Evolutionary conservation across 2,329 filamentous ascomycete genomes (phyloP), one percentile per base, ranked within the genome.

Genomic region (Geosmithia putterillii): DNA sequence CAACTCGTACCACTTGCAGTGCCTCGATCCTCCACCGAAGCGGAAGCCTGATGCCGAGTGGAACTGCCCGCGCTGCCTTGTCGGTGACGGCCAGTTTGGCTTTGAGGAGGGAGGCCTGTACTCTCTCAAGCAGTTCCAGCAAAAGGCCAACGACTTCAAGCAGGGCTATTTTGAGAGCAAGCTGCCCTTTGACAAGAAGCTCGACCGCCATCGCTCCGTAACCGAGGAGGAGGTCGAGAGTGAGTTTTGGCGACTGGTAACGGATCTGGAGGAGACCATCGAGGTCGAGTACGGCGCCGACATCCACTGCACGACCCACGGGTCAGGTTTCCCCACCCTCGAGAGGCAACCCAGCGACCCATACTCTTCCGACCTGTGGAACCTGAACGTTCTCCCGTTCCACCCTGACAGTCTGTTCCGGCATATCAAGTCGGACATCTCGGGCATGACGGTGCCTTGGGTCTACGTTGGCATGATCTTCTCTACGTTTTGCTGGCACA

Each of bases 401-500:
- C 82, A 95, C 50, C 79, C 83, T 1, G 90, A 96, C 42, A 95
- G 89, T 40, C 69, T 98, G 1, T 98, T 98, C 67, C 79, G 90
- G 41, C 86, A 98, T 54, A 96, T 98, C 69, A 96, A 96, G 60
- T 87, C 90, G 0, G 92, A 98, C 57, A 94, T 98, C 43, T 96
- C 92, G 2, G 92, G 92, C 34, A 98, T 98, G 92, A 98, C 92
- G 0, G 90, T 98, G 7, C 92, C 92, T 1, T 98, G 92, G 92
- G 79, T 98, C 3, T 98, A 98, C 57, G 92, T 98, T 4, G 92
- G 92, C 48, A 98, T 98, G 92, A 94, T 94, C 35, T 98, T 98
- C 59, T 98, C 92, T 0, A 96, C 92, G 0, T 98, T 98, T 57
- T 98, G 92, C 62, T 98, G 92, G 92, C 92, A 98, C 60, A 95